Percentiles rank a stretch among this genome's conserved stretches.
These are phyloP conservation scores for Calonectria fujianensis DNA, from an alignment of 2,329 filamentous ascomycete genomes.

Conservation along the genomic window DNA sequence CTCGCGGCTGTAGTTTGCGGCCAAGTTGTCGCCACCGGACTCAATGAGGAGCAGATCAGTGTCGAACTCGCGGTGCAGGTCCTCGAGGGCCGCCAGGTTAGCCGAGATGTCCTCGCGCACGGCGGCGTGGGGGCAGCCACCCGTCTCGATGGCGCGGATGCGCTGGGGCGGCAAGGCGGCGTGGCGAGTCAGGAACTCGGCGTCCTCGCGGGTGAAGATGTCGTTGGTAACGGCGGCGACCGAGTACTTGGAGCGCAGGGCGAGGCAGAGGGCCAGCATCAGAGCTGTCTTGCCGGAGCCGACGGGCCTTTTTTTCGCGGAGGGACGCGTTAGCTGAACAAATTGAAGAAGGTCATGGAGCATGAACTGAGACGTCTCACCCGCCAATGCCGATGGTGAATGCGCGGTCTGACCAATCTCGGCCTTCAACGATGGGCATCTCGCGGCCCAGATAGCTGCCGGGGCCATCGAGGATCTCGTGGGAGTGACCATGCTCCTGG, in stretches of 20 bases:
- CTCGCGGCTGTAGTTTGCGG: slow-evolving; percentile 96
- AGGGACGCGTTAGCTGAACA: slow-evolving; percentile 17
- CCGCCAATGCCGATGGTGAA: slow-evolving; percentile 99
- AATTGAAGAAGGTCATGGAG: neutral
- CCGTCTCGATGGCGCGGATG: slow-evolving; percentile 97
- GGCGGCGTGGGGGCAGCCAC: slow-evolving; percentile 96
- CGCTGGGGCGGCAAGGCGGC: slow-evolving; percentile 87
- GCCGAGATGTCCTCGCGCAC: slow-evolving; percentile 97
- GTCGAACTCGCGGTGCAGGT: slow-evolving; percentile 86
- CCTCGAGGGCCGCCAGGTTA: slow-evolving; percentile 94
- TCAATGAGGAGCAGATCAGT: slow-evolving; percentile 94
- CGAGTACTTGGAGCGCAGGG: slow-evolving; percentile 86
- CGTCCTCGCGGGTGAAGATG: slow-evolving; percentile 98
- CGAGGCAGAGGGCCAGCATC: slow-evolving; percentile 93
- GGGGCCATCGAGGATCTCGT: slow-evolving; percentile 95
- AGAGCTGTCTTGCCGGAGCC: slow-evolving; percentile 98
- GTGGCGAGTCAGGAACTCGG: slow-evolving; percentile 95
- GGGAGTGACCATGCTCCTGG: slow-evolving; percentile 92
- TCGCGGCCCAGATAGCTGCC: slow-evolving; percentile 93
- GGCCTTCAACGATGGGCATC: slow-evolving; percentile 93
- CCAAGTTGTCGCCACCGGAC: slow-evolving; percentile 95
- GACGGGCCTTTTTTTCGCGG: slow-evolving; percentile 80
- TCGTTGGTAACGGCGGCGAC: slow-evolving; percentile 98
- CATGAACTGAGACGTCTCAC: slow-evolving; percentile 69
- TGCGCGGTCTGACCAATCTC: slow-evolving; percentile 90